Percentiles rank a stretch among this genome's conserved stretches.
These are phyloP conservation scores for Scenedesmus sp. DNA, from an alignment of 163 green algal species.

Conservation along the genomic window DNA sequence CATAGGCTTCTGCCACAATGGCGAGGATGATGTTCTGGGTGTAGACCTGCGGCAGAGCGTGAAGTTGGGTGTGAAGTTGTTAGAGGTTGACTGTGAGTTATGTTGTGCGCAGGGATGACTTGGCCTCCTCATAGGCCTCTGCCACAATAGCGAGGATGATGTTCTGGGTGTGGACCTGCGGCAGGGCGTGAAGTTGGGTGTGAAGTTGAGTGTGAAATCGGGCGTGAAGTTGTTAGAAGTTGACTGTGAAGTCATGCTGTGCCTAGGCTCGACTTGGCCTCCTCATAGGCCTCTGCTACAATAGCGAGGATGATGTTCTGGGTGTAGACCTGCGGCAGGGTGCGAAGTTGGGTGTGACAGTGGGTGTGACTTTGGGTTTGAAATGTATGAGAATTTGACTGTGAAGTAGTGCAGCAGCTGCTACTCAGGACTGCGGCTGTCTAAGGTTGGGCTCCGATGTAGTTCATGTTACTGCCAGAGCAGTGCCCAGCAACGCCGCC, in stretches of 20 bases:
- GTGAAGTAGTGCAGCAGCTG: background rate
- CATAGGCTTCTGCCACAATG: constrained; percentile 56
- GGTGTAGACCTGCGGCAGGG: constrained; percentile 22
- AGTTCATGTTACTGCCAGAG: too few relatives aligned
- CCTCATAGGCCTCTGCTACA: constrained; percentile 52
- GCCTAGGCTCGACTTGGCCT: constrained; percentile 41
- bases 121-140: constrained; percentile 53
- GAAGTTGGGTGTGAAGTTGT: background rate
- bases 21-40: constrained; percentile 52
- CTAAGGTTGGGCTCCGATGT: too few relatives aligned
- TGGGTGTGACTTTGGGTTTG: background rate
- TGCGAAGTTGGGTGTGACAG: background rate
- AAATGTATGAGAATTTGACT: background rate
- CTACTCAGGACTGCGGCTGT: too few relatives aligned
- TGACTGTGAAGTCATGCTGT: background rate
- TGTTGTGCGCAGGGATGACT: constrained; percentile 6
- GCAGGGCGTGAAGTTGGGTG: background rate
- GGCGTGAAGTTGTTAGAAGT: too few relatives aligned
- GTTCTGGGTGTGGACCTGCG: constrained; percentile 32
- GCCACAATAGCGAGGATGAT: constrained; percentile 37
- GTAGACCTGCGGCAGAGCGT: constrained; percentile 6
- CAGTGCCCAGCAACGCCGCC: background rate
- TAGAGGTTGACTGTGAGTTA: background rate
- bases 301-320: constrained; percentile 36
- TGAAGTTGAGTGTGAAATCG: background rate